Base-by-base conservation (phyloP, 108 stramenopile species). In the Skeletonema marinoi region DNA sequence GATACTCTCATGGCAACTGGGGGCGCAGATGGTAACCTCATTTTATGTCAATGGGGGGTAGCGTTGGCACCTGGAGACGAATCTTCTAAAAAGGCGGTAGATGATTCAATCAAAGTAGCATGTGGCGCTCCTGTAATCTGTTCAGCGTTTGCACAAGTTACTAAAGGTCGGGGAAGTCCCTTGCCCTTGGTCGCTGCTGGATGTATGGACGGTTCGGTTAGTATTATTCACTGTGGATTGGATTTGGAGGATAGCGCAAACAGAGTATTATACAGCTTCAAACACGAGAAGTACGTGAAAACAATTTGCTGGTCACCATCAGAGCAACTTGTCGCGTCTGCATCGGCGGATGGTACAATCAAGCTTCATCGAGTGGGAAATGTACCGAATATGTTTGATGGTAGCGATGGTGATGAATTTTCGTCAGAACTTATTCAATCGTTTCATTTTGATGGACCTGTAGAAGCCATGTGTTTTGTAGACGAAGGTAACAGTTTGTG, bases 101-200 rank as follows among this genome's bases (percentile, higher is more conserved):
- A 85, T 33, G 58, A 78, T 16, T 75, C 88, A 6, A 66, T 75
- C 16, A 66, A 60, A 12, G 39, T 95, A 11, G 48, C 69, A 6
- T 95, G 93, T 72, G 85, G 70, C 11, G 92, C 84, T 36, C 94
- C 94, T 8, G 88, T 93, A 30, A 91, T 95, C 74, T 76, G 88
- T 35, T 35, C 81, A 48, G 86, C 87, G 14, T 92, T 95, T 86
- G 85, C 90, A 44, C 70, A 68, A 30, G 81, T 62, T 9, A 61
- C 44, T 60, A 68, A 46, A 54, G 78, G 61, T 21, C 50, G 81
- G 29, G 33, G 31, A 9, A 44, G 76, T 7, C 78, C 80, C 1
- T 74, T 92, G 60, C 78, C 80, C 1, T 74, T 92, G 60, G 78
- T 92, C 30, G 94, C 92, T 3, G 92, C 87, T 29, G 92, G 92